Evolutionary conservation across 805 yeast species (phyloP), one percentile per base, ranked within the genome.

Genomic region (Ogataea polymorpha): DNA sequence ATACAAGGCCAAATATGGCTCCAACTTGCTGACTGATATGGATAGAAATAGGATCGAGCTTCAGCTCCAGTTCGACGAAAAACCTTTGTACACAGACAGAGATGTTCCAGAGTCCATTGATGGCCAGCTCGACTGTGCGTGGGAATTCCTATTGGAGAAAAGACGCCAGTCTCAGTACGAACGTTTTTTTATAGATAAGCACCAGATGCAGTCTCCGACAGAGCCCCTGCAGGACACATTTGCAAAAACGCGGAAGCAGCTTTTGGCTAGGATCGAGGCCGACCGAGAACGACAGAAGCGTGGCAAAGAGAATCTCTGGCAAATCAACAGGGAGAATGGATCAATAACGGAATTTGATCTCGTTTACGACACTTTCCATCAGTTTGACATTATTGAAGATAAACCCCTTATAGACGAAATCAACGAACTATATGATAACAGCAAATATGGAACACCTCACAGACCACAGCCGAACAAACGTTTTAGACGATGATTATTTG

Each of bases 251-350:
- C 61, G 58, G 14, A 57, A 78, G 34, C 87, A 82, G 50, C 79
- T 86, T 13, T 58, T 88, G 13, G 72, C 77, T 26, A 68, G 98
- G 45, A 88, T 91, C 82, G 97, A 91, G 58, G 90, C 83, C 47
- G 98, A 91, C 59, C 70, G 99, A 51, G 99, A 91, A 59, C 70
- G 96, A 32, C 89, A 87, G 55, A 91, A 91, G 58, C 74, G 86
- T 49, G 75, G 84, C 11, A 88, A 90, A 52, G 97, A 91, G 54
- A 77, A 74, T 9, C 68, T 80, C 16, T 88, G 96, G 96, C 73
- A 80, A 8, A 79, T 83, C 1, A 71, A 70, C 23, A 62, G 86
- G 44, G 49, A 44, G 8, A 38, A 35, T 11, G 24, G 53, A 10
- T 34, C 44, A 14, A 26, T 52, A 27, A 50, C 62, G 13, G 75